phyloP scores from a whole-genome alignment of 2,329 filamentous ascomycete species.

The Setomelanomma holmii region DNA sequence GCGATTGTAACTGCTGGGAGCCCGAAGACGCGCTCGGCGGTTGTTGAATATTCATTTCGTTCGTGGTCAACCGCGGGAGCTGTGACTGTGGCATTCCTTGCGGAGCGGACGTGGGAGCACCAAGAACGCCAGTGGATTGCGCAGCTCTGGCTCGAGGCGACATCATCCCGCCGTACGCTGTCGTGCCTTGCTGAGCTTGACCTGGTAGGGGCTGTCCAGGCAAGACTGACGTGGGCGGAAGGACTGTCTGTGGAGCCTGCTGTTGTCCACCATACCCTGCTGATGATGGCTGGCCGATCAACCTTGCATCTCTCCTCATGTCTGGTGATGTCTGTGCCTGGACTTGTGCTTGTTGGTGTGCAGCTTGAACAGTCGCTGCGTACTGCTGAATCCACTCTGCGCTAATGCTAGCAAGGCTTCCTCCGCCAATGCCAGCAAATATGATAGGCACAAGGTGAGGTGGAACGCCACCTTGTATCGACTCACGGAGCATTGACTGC shows the following conservation, averaged over 20 bases:
- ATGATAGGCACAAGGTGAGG: slow-evolving; percentile 61
- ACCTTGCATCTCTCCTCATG: slow-evolving; percentile 50
- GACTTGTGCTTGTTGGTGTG: slow-evolving; percentile 53
- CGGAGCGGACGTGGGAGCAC: slow-evolving; percentile 51
- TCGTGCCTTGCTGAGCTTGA: slow-evolving; percentile 48
- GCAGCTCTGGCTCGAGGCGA: slow-evolving; percentile 45
- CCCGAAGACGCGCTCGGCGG: slow-evolving; percentile 50
- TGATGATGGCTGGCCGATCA: slow-evolving; percentile 50
- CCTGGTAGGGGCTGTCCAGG: slow-evolving; percentile 48
- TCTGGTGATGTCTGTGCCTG: slow-evolving; percentile 51
- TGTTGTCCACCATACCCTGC: slow-evolving; percentile 38
- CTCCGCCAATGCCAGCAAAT: slow-evolving; percentile 60
- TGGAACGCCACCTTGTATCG: slow-evolving; percentile 59
- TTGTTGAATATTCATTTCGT: slow-evolving; percentile 59
- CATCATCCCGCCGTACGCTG: slow-evolving; percentile 39
- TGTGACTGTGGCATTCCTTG: slow-evolving; percentile 55
- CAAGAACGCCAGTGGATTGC: slow-evolving; percentile 32
- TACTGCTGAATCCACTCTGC: slow-evolving; percentile 61
- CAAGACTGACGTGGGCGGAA: slow-evolving; percentile 43
- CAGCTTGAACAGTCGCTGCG: slow-evolving; percentile 53
- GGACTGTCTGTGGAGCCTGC: slow-evolving; percentile 39
- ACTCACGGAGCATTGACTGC: slow-evolving; percentile 60
- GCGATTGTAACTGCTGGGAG: slow-evolving; percentile 54
- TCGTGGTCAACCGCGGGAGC: slow-evolving; percentile 60
- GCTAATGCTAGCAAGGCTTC: slow-evolving; percentile 56